Percentiles rank a stretch among this genome's conserved stretches.
Evolutionary conservation across 441 rosid genomes (phyloP).

Genomic region (Bruguiera hainesii): DNA sequence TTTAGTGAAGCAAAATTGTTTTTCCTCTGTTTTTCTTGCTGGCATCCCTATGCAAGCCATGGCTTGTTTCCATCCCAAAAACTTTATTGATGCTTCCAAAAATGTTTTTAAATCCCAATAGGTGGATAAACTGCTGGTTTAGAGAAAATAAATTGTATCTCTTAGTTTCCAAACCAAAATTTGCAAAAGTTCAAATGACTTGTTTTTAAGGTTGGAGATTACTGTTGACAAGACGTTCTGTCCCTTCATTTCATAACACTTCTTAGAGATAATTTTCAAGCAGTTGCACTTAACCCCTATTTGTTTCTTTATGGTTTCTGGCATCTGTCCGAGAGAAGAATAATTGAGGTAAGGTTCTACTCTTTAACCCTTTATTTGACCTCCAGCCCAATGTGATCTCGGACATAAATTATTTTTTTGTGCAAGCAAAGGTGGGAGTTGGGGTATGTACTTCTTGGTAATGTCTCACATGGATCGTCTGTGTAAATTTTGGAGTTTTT

Average conservation of each 20-base stretch:
- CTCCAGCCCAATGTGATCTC: neutral
- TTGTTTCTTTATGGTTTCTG: constrained; percentile 39
- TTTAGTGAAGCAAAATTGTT: too few relatives aligned
- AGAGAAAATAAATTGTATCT: neutral
- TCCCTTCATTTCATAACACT: constrained; percentile 88
- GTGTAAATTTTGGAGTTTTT: too few relatives aligned
- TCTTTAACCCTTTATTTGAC: constrained; percentile 5
- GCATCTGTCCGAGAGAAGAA: constrained; percentile 97
- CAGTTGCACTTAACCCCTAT: constrained; percentile 82
- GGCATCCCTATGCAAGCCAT: too few relatives aligned
- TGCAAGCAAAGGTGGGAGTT: too few relatives aligned
- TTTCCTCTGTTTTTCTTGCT: too few relatives aligned
- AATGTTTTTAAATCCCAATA: neutral
- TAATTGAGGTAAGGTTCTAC: constrained; percentile 67
- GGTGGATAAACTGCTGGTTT: neutral
- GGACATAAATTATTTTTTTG: neutral
- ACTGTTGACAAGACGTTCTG: constrained; percentile 98
- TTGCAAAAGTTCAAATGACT: neutral
- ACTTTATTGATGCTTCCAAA: neutral
- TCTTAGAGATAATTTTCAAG: constrained; percentile 49
- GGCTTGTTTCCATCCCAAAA: too few relatives aligned
- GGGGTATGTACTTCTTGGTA: too few relatives aligned
- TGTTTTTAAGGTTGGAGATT: constrained; percentile 87
- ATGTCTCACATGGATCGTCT: too few relatives aligned
- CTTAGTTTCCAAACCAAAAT: neutral